A percentile compares a stretch with the other conserved stretches of the same genome.
phyloP scores from a whole-genome alignment of 2,329 filamentous ascomycete species.

The Emmonsiellopsis sp. region DNA sequence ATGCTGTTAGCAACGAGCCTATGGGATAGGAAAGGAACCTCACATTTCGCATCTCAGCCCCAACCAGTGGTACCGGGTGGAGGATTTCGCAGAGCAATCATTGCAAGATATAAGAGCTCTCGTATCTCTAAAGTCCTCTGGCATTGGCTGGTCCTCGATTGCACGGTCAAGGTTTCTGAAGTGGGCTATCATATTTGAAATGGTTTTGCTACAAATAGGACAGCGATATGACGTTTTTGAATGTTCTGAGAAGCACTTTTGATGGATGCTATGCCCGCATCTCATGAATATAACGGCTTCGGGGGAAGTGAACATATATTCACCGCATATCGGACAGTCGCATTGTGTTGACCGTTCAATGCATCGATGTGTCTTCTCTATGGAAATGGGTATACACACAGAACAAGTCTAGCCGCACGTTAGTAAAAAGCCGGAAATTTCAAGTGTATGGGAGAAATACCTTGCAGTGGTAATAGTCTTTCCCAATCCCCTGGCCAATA shows the following conservation, averaged over 20 bases:
- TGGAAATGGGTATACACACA: constrained; percentile 85
- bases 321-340: constrained; percentile 91
- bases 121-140: constrained; percentile 67
- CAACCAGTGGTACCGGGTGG: constrained; percentile 86
- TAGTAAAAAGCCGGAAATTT: constrained; percentile 13
- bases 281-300: constrained; percentile 85
- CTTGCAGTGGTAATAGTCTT: constrained; percentile 98
- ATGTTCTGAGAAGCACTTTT: constrained; percentile 77
- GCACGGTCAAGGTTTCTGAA: constrained; percentile 85
- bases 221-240: constrained; percentile 90
- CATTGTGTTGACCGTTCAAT: constrained; percentile 91
- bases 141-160: constrained; percentile 88
- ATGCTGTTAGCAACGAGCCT: constrained; percentile 4
- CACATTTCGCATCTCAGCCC: constrained; percentile 71
- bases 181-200: constrained; percentile 94
- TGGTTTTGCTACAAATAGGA: constrained; percentile 89
- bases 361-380: constrained; percentile 78
- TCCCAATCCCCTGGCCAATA: constrained; percentile 75
- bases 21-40: constrained; percentile 10
- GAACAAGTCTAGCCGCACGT: constrained; percentile 61
- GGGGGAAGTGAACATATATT: constrained; percentile 91
- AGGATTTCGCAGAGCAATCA: constrained; percentile 81
- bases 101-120: constrained; percentile 84
- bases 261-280: constrained; percentile 93
- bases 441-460: constrained; percentile 37